These are phyloP conservation scores for Pichia cephalocereana DNA, from an alignment of 805 yeast genomes.

Conservation along the genomic window DNA sequence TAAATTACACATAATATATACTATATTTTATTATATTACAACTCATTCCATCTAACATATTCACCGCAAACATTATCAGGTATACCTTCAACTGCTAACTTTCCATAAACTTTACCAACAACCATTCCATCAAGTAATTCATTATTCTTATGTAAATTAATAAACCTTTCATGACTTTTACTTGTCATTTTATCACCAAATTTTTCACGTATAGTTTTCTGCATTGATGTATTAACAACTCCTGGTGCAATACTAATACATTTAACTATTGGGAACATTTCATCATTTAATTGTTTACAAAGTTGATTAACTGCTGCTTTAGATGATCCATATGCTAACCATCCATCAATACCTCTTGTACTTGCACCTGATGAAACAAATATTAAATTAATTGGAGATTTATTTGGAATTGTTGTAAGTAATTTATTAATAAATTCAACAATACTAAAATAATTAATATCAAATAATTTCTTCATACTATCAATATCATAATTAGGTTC, in stretches of 20 bases:
- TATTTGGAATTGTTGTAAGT: slow-evolving; percentile 31
- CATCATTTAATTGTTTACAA: slow-evolving; percentile 55
- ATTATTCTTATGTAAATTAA: slow-evolving; percentile 47
- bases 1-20: not conserved
- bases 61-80: slow-evolving; percentile 51
- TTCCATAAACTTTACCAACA: slow-evolving; percentile 65
- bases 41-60: slow-evolving; percentile 42
- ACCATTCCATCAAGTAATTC: slow-evolving; percentile 57
- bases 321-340: slow-evolving; percentile 90
- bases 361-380: slow-evolving; percentile 90
- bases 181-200: slow-evolving; percentile 53
- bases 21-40: not conserved
- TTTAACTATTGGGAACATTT: slow-evolving; percentile 47
- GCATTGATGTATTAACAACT: slow-evolving; percentile 90
- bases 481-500: slow-evolving; percentile 37
- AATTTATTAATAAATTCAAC: slow-evolving; percentile 48
- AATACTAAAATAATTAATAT: slow-evolving; percentile 70
- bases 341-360: slow-evolving; percentile 51
- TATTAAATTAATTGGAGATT: slow-evolving; percentile 40
- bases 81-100: slow-evolving; percentile 55
- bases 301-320: slow-evolving; percentile 87
- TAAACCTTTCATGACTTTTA: slow-evolving; percentile 51
- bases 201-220: slow-evolving; percentile 60
- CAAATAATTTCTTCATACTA: slow-evolving; percentile 57
- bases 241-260: slow-evolving; percentile 86